Evolutionary conservation across 1,139 yeast genomes (phyloP).

Genomic region (Blastobotrys buckinghamii): DNA sequence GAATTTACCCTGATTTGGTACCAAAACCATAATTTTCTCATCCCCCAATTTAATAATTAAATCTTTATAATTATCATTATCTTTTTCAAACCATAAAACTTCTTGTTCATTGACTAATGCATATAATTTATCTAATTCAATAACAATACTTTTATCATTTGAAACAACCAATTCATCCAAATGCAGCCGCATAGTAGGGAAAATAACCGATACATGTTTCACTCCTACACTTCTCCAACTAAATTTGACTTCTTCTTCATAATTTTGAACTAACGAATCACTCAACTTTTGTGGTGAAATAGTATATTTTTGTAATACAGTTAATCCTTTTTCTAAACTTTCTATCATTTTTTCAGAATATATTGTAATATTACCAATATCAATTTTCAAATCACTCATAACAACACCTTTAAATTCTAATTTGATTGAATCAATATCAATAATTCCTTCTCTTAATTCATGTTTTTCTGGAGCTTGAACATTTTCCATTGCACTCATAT

Average conservation of each 20-base stretch:
- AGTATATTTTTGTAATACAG: neutral
- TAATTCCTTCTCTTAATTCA: constrained; percentile 16
- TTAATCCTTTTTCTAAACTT: constrained; percentile 15
- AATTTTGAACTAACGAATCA: neutral
- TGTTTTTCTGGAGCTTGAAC: constrained; percentile 8
- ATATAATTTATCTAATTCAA: neutral
- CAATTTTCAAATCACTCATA: constrained; percentile 39
- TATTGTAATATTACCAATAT: constrained; percentile 42
- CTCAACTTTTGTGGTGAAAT: neutral
- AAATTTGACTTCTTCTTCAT: neutral
- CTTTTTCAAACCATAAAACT: constrained; percentile 15
- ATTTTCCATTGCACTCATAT: constrained; percentile 62
- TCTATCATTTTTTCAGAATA: neutral
- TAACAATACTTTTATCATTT: neutral
- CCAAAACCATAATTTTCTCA: constrained; percentile 14
- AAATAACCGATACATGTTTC: constrained; percentile 1
- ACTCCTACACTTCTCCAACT: neutral
- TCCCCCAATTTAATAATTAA: constrained; percentile 11
- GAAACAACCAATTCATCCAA: constrained; percentile 9
- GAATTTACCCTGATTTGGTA: constrained; percentile 20
- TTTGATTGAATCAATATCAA: constrained; percentile 20
- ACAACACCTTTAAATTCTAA: constrained; percentile 20
- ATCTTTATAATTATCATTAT: constrained; percentile 3
- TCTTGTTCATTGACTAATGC: neutral
- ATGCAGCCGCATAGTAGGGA: constrained; percentile 5